Evolutionary conservation across 2,329 filamentous ascomycete genomes (phyloP), one percentile per base, ranked within the genome.

Genomic region (Chaetomiaceae sp.): DNA sequence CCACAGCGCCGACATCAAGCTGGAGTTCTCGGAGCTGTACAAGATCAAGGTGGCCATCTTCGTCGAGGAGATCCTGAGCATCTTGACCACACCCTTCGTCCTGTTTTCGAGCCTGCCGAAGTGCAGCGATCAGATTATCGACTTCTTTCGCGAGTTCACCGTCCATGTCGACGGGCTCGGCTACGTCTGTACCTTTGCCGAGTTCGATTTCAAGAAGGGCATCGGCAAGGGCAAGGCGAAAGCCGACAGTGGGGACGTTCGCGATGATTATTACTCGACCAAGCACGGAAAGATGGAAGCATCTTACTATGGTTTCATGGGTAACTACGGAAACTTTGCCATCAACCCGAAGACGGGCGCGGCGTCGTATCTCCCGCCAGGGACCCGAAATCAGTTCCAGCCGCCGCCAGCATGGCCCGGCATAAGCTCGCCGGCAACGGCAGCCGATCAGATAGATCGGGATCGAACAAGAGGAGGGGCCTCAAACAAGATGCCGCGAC

Each of bases 281-380:
- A 96, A 96, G 66, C 91, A 99, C 65, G 89, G 91, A 58, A 99
- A 99, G 73, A 96, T 99, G 89, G 86, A 94, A n/a, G 89, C 91
- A 15, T 97, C 92, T 0, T 94, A 96, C 67, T 91, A 94, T 64
- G 91, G 91, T 2, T 99, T 99, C 68, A 76, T 96, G 55, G 91
- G 96, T 66, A 91, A 95, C 62, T 99, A 99, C 64, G 83, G 86
- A 14, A 82, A 95, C 63, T 97, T 96, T 64, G 83, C 86, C 15
- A 80, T 85, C 45, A 89, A 89, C 63, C 83, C 85, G 3, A 85
- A 84, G 67, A 83, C 81, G 6, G 84, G 83, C 1, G 79, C 85
- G 19, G 80, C 81, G 6, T 81, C 82, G 19, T 77, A 82, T 50
- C 71, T 84, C 33, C 79, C 80, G 14, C 79, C 79, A 3, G 77